These are phyloP conservation scores for Penicillium paxilli DNA, from an alignment of 495 filamentous ascomycete genomes.

Conservation along the genomic window DNA sequence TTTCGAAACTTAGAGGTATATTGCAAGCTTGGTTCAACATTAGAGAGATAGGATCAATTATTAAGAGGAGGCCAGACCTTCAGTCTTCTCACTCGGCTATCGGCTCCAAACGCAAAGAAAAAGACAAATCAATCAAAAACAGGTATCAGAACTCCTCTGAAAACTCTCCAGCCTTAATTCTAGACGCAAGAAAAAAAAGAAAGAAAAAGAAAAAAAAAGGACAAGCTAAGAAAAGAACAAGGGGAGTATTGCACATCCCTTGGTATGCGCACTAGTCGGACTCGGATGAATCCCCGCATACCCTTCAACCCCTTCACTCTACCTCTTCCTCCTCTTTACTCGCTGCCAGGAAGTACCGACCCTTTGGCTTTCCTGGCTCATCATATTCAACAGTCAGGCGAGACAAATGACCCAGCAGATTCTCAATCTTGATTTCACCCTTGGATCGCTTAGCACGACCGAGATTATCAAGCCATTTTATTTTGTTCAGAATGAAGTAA, in stretches of 20 bases:
- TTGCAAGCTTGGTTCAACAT: neutral
- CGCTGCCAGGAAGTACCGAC: conserved; percentile 37
- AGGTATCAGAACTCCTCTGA: too few relatives aligned
- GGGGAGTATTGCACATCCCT: neutral
- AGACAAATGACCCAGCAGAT: conserved; percentile 66
- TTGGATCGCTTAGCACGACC: conserved; percentile 67
- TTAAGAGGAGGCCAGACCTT: too few relatives aligned
- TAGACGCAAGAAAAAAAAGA: neutral
- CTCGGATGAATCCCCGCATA: neutral
- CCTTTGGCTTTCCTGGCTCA: conserved; percentile 42
- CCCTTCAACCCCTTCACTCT: conserved; percentile 23
- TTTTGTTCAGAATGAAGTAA: conserved; percentile 69
- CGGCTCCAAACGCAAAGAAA: too few relatives aligned
- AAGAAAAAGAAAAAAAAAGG: neutral
- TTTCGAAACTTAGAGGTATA: neutral
- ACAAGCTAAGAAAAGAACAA: neutral
- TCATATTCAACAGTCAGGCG: conserved; percentile 73
- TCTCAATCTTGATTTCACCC: conserved; percentile 73
- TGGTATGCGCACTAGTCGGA: neutral
- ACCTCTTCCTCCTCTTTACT: conserved; percentile 47
- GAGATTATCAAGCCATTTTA: conserved; percentile 67
- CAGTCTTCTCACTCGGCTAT: too few relatives aligned
- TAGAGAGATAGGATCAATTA: too few relatives aligned
- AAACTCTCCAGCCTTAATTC: too few relatives aligned
- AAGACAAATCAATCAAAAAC: neutral